Evolutionary conservation across 1,284 basidiomycete species (phyloP), one percentile per base, ranked within the genome.

Genomic region (Apiotrichum akiyoshidainum): DNA sequence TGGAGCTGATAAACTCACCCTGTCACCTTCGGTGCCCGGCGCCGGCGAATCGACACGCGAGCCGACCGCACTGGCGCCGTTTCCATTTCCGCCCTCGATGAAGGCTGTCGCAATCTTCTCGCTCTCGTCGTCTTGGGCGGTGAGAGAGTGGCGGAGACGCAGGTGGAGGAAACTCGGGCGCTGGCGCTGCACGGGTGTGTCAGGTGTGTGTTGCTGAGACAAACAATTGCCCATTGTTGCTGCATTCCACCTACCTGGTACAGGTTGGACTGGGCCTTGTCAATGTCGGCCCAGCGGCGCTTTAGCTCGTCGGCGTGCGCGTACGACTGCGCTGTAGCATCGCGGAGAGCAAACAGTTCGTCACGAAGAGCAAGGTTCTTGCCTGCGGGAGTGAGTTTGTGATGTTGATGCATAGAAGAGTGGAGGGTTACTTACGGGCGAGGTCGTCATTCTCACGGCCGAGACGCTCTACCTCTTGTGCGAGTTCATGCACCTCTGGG

Each of bases 41-140:
- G 72, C 69, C 9, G 81, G 81, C 58, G 70, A 76, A 55, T 71
- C 72, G 46, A 74, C 68, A 46, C 80, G 55, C 19, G 70, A 74
- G 21, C 42, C 63, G n/a, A 52, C 52, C 19, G 40, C 55, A 41
- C 55, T 68, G 33, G 76, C 70, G 2, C 77, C 69, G 4, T 13
- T 16, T 2, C 37, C 37, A 16, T 11, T 13, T 5, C 80, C 76
- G 0, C 83, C 82, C 48, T 89, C 87, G 35, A 93, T 84, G 70
- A 96, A 94, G 0, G 85, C 79, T 17, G 86, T 84, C 0, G 91
- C 90, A 31, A 93, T 78, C 8, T 85, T 81, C 74, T 97, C 93
- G 1, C 90, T 92, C 17, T 83, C 78, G 61, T 92, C 91, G 67
- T 97, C 93, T 76, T 94, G 92, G 22, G 88, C 87, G 0, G 87